Evolutionary conservation across 768 basidiomycete genomes (phyloP), one percentile per base, ranked within the genome.

Genomic region (Psilocybe sp.): DNA sequence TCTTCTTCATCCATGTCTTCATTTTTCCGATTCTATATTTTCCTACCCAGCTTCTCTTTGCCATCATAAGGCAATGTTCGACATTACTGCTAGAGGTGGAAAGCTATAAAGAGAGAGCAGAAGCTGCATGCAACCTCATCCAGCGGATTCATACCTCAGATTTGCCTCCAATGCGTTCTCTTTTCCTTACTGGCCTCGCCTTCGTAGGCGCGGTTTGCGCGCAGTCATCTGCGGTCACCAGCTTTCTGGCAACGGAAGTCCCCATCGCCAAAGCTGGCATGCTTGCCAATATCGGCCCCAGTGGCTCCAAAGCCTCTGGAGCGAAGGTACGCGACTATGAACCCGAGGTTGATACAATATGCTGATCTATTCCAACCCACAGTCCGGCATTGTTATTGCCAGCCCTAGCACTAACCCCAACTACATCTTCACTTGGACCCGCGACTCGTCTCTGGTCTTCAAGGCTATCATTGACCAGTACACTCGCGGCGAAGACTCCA

Each of bases 341-440:
- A 19, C 6, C 23, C 33, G 2, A 16, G 16, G n/a, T n/a, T 13
- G 28, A 12, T 45, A 39, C 13, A 16, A 43, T 6, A 7, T 28
- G 7, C 18, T 10, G 31, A 12, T 4, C 19, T 33, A 2, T 47
- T 42, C 52, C 64, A n/a, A 46, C 10, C 71, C 54, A 58, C 69
- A 77, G 69, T 58, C 78, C 38, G 82, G 82, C 9, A 64, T 83
- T 14, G 80, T 82, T 44, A 71, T 84, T 44, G 82, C 82, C 1
- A 80, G 78, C 40, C 82, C 81, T 1, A 79, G 73, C 52, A 76
- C 56, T 3, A 60, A 80, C 53, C 80, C 87, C 0, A 61, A 88
- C 64, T 87, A 89, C 54, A 67, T 87, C 15, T 90, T 75, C 62
- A 81, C 84, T 2, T 92, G 89, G 89, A 79, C 77, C 13, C 80